Evolutionary conservation across 169 alveolate genomes (phyloP).

Genomic region (Toxoplasma gondii): DNA sequence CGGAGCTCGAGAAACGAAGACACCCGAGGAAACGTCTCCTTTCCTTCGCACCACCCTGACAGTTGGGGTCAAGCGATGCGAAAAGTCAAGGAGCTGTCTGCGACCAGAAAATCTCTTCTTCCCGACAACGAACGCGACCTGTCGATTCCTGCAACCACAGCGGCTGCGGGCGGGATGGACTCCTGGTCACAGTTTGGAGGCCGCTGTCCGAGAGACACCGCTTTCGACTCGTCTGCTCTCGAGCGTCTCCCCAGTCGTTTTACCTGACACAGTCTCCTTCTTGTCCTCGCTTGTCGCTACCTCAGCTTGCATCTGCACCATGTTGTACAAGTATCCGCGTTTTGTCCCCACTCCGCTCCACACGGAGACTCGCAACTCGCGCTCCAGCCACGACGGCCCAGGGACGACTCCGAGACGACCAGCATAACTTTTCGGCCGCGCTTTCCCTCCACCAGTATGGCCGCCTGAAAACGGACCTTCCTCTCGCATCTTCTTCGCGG

Average conservation of each 20-base stretch:
- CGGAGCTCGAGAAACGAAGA: no score
- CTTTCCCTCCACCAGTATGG: not conserved
- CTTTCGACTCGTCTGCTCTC: not conserved
- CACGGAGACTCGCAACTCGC: constrained; percentile 40
- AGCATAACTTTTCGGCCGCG: not conserved
- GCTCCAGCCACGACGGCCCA: constrained; percentile 12
- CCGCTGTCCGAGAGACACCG: no score
- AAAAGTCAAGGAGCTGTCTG: no score
- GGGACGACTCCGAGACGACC: not conserved
- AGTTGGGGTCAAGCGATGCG: no score
- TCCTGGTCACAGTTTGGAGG: no score
- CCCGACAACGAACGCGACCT: no score
- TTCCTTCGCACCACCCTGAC: no score
- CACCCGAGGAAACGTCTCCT: no score
- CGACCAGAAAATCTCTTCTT: no score
- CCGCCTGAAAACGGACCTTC: not conserved
- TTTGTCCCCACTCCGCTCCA: constrained; percentile 32
- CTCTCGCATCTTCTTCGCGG: constrained; percentile 34
- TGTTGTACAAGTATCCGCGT: constrained; percentile 41
- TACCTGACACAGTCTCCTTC: constrained; percentile 21
- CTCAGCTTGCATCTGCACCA: not conserved
- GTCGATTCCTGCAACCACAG: no score
- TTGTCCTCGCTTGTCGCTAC: constrained; percentile 15
- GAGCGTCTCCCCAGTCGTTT: not conserved
- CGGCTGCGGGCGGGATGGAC: no score